Evolutionary conservation across 192 early-diverging fungal genomes (phyloP), one percentile per base, ranked within the genome.

Genomic region (Coemansia sp.): DNA sequence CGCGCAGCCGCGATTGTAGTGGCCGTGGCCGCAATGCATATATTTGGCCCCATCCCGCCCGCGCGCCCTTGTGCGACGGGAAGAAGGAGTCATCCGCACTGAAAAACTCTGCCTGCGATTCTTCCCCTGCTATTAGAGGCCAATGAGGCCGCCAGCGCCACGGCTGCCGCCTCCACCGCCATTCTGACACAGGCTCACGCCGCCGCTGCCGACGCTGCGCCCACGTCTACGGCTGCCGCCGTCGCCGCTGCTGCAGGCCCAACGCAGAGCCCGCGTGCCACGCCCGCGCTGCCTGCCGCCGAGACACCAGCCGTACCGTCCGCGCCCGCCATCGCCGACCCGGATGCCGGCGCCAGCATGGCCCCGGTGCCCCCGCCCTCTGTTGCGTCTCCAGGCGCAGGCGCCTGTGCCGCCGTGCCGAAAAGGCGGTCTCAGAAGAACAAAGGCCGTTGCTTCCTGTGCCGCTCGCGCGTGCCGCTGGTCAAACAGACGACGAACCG

Each of bases 401-500:
- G 10, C 32, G 32, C 32, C 14, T 33, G 74, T 40, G 50, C 75
- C 35, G 60, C 57, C 14, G 58, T 48, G 7, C 66, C 67, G 22
- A 41, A 45, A 51, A 52, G 66, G 71, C 57, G 76, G 71, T 36
- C 73, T 21, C 82, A 85, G 38, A 64, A 65, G 13, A 86, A 85
- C 64, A 85, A 85, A 66, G 80, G 82, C 27, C 75, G 84, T 18
- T 87, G 85, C 58, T 82, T 79, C 41, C 51, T 64, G 16, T 89
- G 87, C 59, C 74, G 81, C 32, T 62, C 75, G n/a, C 85, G 82
- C 56, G 82, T 89, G 26, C 85, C 84, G 43, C 77, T 86, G 13
- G 82, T 82, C 23, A 86, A 89, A 55, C 85, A 89, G 60, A 75
- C 80, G 11, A 82, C 79, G 40, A 89, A 86, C 74, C 85, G 80